Evolutionary conservation across 768 basidiomycete genomes (phyloP), one percentile per base, ranked within the genome.

Genomic region (Lentinula aciculospora): DNA sequence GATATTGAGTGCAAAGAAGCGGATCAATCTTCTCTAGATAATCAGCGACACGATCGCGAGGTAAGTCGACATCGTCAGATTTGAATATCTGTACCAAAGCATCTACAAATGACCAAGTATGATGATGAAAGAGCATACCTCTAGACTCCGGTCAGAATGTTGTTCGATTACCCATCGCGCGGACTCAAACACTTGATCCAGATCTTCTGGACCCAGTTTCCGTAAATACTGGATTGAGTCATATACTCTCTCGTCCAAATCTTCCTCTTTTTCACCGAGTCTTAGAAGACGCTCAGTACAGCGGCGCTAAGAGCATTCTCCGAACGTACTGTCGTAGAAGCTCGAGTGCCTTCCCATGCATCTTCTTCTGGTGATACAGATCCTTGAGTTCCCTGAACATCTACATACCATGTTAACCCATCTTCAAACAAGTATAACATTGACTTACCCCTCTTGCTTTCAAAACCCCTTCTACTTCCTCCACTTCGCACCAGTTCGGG

Each of bases 401-500:
- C 95, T 98, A 56, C 7, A 9, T 17, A 47, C 49, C 9, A 44
- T 3, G 8, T 9, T n/a, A 21, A 39, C 17, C 37, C 15, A 39
- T 15, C 37, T 39, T 19, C 37, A 6, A n/a, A 39, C 3, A n/a
- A 17, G n/a, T 44, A 51, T 53, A 21, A 15, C 53, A 48, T 9
- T 37, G n/a, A 65, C 79, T 29, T 57, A 92, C 95, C 83, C 89
- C 86, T 34, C 88, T 81, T 28, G 81, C 82, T 58, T 84, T 80
- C 53, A 99, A 72, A 59, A 93, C 82, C 67, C 90, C 93, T 68
- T 99, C 94, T 1, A 95, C 92, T 65, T 95, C 91, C 4, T 84
- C 85, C 1, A 98, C 94, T 66, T 98, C 97, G 70, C 96, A 98
- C 94, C 94, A 99, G 70, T 97, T 98, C 2, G 92, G 83, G 25